phyloP scores from a whole-genome alignment of 2,329 filamentous ascomycete genomes.

The Exophiala spinifera region DNA sequence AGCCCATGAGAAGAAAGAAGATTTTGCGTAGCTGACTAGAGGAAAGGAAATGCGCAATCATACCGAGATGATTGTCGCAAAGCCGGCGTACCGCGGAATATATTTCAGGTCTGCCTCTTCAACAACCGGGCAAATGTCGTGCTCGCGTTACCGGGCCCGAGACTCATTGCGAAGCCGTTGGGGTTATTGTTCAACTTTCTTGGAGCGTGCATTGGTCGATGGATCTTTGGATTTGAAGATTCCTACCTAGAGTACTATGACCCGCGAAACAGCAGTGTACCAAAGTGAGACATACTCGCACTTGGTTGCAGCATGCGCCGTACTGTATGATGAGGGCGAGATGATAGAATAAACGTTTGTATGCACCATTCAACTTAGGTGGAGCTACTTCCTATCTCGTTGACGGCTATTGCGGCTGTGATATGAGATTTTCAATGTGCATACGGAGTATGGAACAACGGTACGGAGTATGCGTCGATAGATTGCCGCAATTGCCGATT shows the following conservation, averaged over 20 bases:
- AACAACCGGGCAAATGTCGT: constrained; percentile 10
- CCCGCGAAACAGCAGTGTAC: neutral
- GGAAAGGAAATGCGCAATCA: constrained; percentile 10
- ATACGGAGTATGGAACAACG: too few relatives aligned
- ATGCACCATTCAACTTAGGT: too few relatives aligned
- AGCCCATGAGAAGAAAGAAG: neutral
- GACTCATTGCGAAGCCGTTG: neutral
- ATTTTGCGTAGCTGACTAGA: neutral
- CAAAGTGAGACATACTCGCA: too few relatives aligned
- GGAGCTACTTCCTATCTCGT: too few relatives aligned
- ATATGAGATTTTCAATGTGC: too few relatives aligned
- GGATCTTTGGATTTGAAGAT: neutral
- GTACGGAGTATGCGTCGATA: too few relatives aligned
- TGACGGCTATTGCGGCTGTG: too few relatives aligned
- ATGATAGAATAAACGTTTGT: too few relatives aligned
- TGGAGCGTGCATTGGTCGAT: neutral
- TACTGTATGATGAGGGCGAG: too few relatives aligned
- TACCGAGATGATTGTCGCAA: constrained; percentile 13
- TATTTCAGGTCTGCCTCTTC: constrained; percentile 12
- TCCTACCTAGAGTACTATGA: constrained; percentile 5
- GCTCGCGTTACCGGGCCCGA: constrained; percentile 4
- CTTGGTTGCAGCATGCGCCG: too few relatives aligned
- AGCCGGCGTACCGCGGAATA: constrained; percentile 2
- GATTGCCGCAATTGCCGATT: too few relatives aligned
- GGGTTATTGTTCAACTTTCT: constrained; percentile 3